Base-by-base conservation (phyloP, 192 early-diverging fungal species). In the Backusella tarrabulga region DNA sequence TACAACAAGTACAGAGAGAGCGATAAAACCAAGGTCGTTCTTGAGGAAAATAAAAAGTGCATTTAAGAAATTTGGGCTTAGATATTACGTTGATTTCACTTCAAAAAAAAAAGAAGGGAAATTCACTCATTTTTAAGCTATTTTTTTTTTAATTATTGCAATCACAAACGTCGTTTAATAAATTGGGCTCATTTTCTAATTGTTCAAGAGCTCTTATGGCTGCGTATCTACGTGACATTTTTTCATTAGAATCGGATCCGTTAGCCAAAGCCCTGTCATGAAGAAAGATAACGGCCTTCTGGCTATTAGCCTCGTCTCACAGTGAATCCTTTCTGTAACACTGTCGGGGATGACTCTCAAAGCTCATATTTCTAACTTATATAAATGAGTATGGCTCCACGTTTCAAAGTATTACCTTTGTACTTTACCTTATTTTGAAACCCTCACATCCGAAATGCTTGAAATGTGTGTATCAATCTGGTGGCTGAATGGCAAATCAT, bases 401-500 rank as follows among this genome's bases (percentile, higher is more conserved):
- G 7, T 54, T 50, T 32, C 26, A 69, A 68, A 14, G n/a, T 19
- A 9, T 8, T 54, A 17, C 9, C 32, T 35, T 1, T 11, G 3
- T 52, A 19, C 41, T 32, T 71, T 87, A 84, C 81, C 80, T 72
- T 19, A 85, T 56, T 23, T 74, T 40, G n/a, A 83, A 77, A n/a
- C 52, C 46, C 17, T 74, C 72, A 71, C 88, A 89, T 21, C 86
- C 83, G 15, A 44, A 23, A 34, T 67, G 29, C 67, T 63, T 87
- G 87, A 4, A 89, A 34, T 17, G 50, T 38, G 19, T 72, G 72
- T 0, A 77, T 79, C 15, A 89, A 21, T 36, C 54, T 70, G 2
- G 78, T 75, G 15, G 85, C 36, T 1, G 88, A 86, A 79, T 89
- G 85, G n/a, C 77, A 68, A 72, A 76, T 75, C 46, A 87, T 70